Percentiles rank a stretch among this genome's conserved stretches.
Conservation (phyloP, 176 grass and related monocot genomes). For the Puya raimondii region DNA sequence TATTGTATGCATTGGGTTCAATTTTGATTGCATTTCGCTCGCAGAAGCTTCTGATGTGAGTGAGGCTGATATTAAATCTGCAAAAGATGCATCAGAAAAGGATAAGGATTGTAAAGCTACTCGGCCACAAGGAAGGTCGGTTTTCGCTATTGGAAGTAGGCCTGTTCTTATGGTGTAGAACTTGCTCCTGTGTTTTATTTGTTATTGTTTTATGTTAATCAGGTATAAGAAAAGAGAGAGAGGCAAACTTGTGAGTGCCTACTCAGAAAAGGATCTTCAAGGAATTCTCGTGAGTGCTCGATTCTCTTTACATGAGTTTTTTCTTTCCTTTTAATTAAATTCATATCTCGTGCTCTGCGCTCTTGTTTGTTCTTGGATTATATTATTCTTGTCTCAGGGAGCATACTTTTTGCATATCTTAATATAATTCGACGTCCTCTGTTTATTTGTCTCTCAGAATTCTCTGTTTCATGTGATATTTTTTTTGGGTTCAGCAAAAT, state of each 20-base stretch:
- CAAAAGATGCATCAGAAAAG: constrained; percentile 36
- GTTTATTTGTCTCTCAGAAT: neutral
- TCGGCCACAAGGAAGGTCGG: constrained; percentile 80
- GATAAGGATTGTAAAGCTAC: constrained; percentile 51
- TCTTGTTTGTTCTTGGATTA: no score
- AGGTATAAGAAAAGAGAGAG: constrained; percentile 96
- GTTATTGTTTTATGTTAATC: constrained; percentile 15
- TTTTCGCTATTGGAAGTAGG: constrained; percentile 3
- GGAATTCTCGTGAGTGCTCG: constrained; percentile 68
- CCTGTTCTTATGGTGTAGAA: constrained; percentile 6
- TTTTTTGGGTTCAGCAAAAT: neutral
- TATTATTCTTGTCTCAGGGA: no score
- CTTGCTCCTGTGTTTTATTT: constrained; percentile 2
- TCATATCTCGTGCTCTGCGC: neutral
- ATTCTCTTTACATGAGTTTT: constrained; percentile 15
- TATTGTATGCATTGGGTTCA: neutral
- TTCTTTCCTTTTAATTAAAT: neutral
- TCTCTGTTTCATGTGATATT: neutral
- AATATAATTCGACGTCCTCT: neutral
- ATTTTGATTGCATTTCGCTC: constrained; percentile 8
- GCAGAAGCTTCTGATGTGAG: constrained; percentile 35
- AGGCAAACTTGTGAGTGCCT: constrained; percentile 61
- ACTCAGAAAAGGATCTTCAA: constrained; percentile 90
- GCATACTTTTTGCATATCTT: neutral
- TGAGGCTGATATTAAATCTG: constrained; percentile 39